These are phyloP conservation scores for Paramecium biaurelia DNA, from an alignment of 73 alveolate genomes.

Conservation along the genomic window DNA sequence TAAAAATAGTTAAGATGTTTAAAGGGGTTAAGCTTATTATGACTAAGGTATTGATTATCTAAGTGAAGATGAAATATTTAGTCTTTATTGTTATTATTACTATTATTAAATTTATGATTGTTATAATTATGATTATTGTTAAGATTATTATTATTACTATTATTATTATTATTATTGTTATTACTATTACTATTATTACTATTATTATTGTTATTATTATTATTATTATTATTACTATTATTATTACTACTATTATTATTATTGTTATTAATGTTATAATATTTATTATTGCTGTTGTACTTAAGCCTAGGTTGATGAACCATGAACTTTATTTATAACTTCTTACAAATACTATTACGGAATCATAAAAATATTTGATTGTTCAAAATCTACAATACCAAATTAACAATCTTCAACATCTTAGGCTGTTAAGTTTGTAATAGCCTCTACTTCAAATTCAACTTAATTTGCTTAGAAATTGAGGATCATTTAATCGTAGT, in stretches of 20 bases:
- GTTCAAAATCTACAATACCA: conserved; percentile 48
- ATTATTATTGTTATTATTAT: neutral
- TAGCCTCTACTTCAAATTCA: conserved; percentile 47
- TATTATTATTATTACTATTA: neutral
- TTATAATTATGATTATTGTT: neutral
- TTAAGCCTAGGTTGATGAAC: neutral
- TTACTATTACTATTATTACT: neutral
- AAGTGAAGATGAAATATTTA: neutral
- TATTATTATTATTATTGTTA: too few relatives aligned
- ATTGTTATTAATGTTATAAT: neutral
- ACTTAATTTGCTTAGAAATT: neutral
- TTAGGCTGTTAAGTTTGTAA: neutral
- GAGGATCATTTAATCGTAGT: neutral
- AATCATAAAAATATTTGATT: neutral
- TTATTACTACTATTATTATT: neutral
- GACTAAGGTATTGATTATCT: conserved; percentile 7
- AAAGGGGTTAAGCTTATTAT: neutral
- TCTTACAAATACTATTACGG: conserved; percentile 31
- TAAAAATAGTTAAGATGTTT: neutral
- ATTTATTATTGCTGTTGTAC: neutral
- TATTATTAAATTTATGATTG: neutral
- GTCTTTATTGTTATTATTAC: neutral
- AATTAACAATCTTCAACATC: conserved; percentile 47
- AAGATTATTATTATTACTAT: too few relatives aligned
- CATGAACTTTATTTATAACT: neutral